phyloP scores from a whole-genome alignment of 2,329 filamentous ascomycete species.

The Aspergillus tubingensis region DNA sequence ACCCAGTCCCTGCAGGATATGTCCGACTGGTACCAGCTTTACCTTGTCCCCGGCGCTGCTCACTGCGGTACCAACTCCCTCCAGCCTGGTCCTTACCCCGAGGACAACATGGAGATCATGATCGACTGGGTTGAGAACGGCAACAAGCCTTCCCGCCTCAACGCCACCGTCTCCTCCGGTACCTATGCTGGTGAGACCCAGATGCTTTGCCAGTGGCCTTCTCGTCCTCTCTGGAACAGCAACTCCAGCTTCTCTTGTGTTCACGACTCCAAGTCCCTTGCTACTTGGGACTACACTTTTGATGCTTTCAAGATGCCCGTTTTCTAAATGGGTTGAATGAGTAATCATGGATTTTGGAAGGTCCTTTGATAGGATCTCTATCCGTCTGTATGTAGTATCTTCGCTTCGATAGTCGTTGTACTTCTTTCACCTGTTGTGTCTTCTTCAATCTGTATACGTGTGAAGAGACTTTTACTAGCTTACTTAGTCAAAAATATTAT shows the following conservation, averaged over 20 bases:
- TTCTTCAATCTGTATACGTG: not conserved
- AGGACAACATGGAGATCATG: conserved; percentile 50
- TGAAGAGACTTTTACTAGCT: not conserved
- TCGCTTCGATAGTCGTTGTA: not conserved
- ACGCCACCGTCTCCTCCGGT: conserved; percentile 42
- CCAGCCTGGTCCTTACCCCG: conserved; percentile 50
- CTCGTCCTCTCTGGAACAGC: conserved; percentile 33
- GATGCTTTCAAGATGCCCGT: conserved; percentile 20
- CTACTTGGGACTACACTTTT: conserved; percentile 21
- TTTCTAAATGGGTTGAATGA: conserved; percentile 3
- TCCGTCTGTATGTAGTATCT: not conserved
- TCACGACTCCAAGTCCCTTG: conserved; percentile 18
- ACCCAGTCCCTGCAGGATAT: conserved; percentile 46
- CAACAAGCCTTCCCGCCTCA: conserved; percentile 47
- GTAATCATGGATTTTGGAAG: not conserved
- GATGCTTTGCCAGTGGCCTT: conserved; percentile 40
- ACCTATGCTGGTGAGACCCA: conserved; percentile 33
- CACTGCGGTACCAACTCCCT: conserved; percentile 53
- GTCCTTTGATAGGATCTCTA: not conserved
- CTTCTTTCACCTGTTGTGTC: not conserved
- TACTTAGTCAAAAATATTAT: not conserved
- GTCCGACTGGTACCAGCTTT: conserved; percentile 58
- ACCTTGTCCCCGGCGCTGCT: conserved; percentile 55
- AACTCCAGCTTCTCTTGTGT: conserved; percentile 18
- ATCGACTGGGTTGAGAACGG: conserved; percentile 58